Evolutionary conservation across 2,329 filamentous ascomycete species (phyloP).

Genomic region (Curvularia spicifera): DNA sequence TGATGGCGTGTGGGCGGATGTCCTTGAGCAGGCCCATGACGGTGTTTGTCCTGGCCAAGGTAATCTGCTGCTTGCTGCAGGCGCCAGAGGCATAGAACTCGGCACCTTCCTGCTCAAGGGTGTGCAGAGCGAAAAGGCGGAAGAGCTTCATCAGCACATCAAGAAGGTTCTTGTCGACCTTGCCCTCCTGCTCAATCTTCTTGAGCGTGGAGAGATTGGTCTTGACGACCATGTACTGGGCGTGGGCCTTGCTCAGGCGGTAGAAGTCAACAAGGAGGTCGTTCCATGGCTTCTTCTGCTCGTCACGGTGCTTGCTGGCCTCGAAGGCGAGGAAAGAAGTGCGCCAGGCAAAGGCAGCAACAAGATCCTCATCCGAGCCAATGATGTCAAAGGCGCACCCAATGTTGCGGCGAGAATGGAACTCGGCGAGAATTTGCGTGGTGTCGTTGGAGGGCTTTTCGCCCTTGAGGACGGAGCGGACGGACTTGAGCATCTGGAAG

Average conservation of each 20-base stretch:
- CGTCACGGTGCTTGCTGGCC: slow-evolving; percentile 74
- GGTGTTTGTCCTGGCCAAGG: slow-evolving; percentile 68
- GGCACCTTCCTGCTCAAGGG: slow-evolving; percentile 70
- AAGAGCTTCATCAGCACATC: slow-evolving; percentile 69
- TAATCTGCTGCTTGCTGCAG: slow-evolving; percentile 74
- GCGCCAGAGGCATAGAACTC: slow-evolving; percentile 76
- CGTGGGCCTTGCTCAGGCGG: slow-evolving; percentile 75
- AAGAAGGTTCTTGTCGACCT: slow-evolving; percentile 65
- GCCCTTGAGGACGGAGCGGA: slow-evolving; percentile 70
- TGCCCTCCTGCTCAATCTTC: slow-evolving; percentile 57
- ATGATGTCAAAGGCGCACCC: slow-evolving; percentile 78
- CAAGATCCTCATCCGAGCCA: slow-evolving; percentile 71
- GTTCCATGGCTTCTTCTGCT: slow-evolving; percentile 77
- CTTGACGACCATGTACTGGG: slow-evolving; percentile 79
- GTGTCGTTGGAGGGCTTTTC: slow-evolving; percentile 72
- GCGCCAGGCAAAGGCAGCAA: slow-evolving; percentile 77
- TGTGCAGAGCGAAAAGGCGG: slow-evolving; percentile 69
- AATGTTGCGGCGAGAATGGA: slow-evolving; percentile 69
- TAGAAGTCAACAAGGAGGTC: slow-evolving; percentile 79
- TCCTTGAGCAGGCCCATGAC: slow-evolving; percentile 74
- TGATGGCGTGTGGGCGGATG: slow-evolving; percentile 74
- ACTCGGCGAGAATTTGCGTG: slow-evolving; percentile 68
- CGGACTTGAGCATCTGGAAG: slow-evolving; percentile 71
- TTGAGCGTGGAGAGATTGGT: slow-evolving; percentile 77
- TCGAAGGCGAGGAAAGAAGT: slow-evolving; percentile 77